Evolutionary conservation across 1,284 basidiomycete species (phyloP).

Genomic region (Cryptococcus amylolentus): DNA sequence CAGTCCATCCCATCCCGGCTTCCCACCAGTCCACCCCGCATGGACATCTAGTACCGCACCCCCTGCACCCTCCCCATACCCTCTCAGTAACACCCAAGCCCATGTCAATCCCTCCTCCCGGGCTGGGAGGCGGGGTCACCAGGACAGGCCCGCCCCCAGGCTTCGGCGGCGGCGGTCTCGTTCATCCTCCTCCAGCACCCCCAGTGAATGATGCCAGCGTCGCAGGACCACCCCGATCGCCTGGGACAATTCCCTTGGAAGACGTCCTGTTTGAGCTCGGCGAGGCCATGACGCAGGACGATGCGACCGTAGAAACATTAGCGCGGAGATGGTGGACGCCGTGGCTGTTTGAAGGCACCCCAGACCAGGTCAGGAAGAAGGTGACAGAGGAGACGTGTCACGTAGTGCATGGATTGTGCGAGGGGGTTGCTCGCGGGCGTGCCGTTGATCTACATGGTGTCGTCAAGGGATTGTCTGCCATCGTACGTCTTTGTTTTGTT

Average conservation of each 20-base stretch:
- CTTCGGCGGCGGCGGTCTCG: constrained; percentile 27
- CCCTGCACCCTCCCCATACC: constrained; percentile 6
- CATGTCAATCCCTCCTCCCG: constrained; percentile 45
- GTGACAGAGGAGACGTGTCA: constrained; percentile 38
- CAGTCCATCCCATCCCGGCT: no score
- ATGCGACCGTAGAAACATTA: constrained; percentile 44
- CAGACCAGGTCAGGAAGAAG: constrained; percentile 23
- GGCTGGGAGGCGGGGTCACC: constrained; percentile 45
- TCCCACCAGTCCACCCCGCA: background rate
- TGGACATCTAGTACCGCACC: constrained; percentile 13
- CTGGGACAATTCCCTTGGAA: constrained; percentile 40
- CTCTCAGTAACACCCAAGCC: constrained; percentile 9
- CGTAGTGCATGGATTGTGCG: constrained; percentile 40
- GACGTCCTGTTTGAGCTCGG: constrained; percentile 50
- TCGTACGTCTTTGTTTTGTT: constrained; percentile 55
- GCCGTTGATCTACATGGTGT: constrained; percentile 43
- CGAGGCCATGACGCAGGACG: constrained; percentile 46
- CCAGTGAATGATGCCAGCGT: constrained; percentile 12
- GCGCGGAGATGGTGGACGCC: constrained; percentile 48
- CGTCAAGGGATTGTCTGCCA: constrained; percentile 65
- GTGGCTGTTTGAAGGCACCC: constrained; percentile 29
- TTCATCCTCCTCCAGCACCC: background rate
- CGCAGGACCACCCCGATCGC: constrained; percentile 34
- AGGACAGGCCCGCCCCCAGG: constrained; percentile 48
- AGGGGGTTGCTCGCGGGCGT: constrained; percentile 48